phyloP scores from a whole-genome alignment of 106 monocot species.

The Hemerocallis citrina region DNA sequence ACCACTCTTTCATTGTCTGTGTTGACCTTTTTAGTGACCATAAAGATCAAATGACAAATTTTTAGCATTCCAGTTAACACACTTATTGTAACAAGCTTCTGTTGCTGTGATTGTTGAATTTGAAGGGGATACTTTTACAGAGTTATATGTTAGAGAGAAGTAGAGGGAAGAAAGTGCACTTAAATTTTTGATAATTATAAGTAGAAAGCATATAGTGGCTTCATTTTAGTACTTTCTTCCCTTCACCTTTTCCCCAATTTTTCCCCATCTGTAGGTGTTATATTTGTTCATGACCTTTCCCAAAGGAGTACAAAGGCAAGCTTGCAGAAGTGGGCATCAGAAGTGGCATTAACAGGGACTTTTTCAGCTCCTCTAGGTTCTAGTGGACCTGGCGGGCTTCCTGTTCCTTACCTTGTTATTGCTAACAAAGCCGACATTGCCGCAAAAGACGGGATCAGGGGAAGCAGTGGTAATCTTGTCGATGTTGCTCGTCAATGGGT shows the following conservation, averaged over 20 bases:
- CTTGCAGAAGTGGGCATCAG: slow-evolving; percentile 79
- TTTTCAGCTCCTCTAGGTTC: slow-evolving; percentile 84
- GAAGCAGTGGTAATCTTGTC: slow-evolving; percentile 96
- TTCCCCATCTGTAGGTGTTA: slow-evolving; percentile 49
- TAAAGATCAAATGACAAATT: no score
- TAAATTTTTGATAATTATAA: neutral
- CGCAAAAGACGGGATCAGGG: slow-evolving; percentile 42
- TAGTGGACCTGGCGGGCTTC: slow-evolving; percentile 81
- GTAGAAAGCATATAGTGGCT: neutral
- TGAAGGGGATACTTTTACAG: no score
- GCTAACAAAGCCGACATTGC: slow-evolving; percentile 87
- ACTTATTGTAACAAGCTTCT: no score
- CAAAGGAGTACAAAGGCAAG: slow-evolving; percentile 79
- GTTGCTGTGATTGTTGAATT: no score
- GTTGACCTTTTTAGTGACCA: no score
- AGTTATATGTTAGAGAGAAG: no score
- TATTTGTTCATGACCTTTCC: slow-evolving; percentile 91
- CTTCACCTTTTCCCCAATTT: neutral
- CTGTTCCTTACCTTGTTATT: slow-evolving; percentile 83
- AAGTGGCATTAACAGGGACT: slow-evolving; percentile 60
- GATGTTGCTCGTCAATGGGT: slow-evolving; percentile 97
- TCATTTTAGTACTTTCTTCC: neutral
- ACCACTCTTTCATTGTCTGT: no score
- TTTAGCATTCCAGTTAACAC: no score
- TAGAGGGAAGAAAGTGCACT: no score